Percentiles rank a stretch among this genome's conserved stretches.
Evolutionary conservation across 1,284 basidiomycete genomes (phyloP).

Genomic region (Lignosus rhinocerotis): DNA sequence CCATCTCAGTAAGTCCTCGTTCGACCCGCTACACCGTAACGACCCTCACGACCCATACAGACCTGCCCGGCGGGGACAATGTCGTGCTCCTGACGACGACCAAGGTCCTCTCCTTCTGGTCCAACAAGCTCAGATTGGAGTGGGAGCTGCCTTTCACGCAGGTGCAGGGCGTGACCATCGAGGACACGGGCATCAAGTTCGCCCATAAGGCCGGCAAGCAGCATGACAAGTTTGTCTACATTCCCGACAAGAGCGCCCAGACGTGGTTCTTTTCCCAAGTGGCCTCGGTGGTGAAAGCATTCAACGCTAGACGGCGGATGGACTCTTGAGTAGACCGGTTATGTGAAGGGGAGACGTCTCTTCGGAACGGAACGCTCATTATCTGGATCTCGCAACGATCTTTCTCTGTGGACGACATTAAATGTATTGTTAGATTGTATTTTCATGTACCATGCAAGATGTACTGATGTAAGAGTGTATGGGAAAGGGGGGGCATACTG

Average conservation of each 20-base stretch:
- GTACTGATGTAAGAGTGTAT: slow-evolving; percentile 16
- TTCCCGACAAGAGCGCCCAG: slow-evolving; percentile 72
- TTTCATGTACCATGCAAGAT: slow-evolving; percentile 24
- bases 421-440: slow-evolving; percentile 29
- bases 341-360: background rate
- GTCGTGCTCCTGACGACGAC: slow-evolving; percentile 83
- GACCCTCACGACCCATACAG: background rate
- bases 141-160: slow-evolving; percentile 93
- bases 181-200: slow-evolving; percentile 86
- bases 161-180: slow-evolving; percentile 86
- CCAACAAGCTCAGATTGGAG: slow-evolving; percentile 80
- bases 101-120: slow-evolving; percentile 83
- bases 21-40: background rate
- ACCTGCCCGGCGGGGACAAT: slow-evolving; percentile 76
- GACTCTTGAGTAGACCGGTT: slow-evolving; percentile 41
- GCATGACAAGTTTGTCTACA: slow-evolving; percentile 73
- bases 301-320: slow-evolving; percentile 72
- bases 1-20: slow-evolving; percentile 70
- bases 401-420: slow-evolving; percentile 12
- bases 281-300: slow-evolving; percentile 70
- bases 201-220: slow-evolving; percentile 74
- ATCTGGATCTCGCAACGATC: background rate
- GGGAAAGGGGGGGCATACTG: background rate
- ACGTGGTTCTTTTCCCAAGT: slow-evolving; percentile 79
- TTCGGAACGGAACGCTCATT: background rate